phyloP scores from a whole-genome alignment of 2,329 filamentous ascomycete species.

The Fulvia fulva region DNA sequence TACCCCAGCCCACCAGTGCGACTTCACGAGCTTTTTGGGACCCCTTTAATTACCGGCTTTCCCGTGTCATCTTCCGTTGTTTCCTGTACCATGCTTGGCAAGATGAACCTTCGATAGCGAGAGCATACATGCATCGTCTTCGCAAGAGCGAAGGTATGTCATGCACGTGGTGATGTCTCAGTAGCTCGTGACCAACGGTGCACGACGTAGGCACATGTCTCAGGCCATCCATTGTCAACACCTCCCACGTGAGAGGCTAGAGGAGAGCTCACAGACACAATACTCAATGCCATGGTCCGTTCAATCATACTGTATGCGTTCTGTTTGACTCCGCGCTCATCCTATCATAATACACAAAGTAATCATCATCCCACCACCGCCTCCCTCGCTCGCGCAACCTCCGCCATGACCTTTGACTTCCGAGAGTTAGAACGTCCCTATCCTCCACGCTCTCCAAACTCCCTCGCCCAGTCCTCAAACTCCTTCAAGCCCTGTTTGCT shows the following conservation, averaged over 20 bases:
- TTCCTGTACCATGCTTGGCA: background rate
- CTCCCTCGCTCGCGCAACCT: background rate
- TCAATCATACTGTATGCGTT: background rate
- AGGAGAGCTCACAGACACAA: background rate
- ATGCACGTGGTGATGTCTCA: background rate
- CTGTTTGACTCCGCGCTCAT: background rate
- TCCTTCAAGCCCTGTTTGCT: conserved; percentile 77
- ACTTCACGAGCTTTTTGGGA: too few species aligned
- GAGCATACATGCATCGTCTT: background rate
- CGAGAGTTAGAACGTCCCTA: conserved; percentile 35
- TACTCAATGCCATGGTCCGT: background rate
- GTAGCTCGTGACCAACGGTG: background rate
- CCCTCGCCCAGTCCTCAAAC: conserved; percentile 89
- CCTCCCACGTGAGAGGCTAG: background rate
- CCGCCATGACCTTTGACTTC: background rate
- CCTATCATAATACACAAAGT: background rate
- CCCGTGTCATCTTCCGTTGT: background rate
- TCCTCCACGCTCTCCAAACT: conserved; percentile 89
- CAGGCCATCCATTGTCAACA: background rate
- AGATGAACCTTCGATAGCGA: too few species aligned
- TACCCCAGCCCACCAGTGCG: too few species aligned
- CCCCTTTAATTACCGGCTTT: background rate
- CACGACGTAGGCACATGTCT: background rate
- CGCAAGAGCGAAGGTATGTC: background rate
- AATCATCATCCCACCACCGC: background rate